Base-by-base conservation (phyloP, 805 yeast genomes). In the Saccharomycopsis fodiens region DNA sequence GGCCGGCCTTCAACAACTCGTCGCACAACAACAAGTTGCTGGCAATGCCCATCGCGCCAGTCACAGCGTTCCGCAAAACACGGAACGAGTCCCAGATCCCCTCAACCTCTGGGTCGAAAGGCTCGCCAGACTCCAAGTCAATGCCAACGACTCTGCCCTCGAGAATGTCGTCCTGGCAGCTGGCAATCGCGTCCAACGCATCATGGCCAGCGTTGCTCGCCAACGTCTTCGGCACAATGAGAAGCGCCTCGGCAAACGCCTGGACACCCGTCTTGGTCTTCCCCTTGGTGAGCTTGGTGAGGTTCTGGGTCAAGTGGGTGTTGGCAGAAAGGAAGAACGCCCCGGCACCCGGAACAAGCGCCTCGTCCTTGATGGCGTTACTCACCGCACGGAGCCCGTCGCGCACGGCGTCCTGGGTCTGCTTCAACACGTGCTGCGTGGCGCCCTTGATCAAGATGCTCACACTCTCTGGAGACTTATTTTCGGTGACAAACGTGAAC, bases 51-150 rank as follows among this genome's bases (percentile, higher is more conserved):
- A 94, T 83, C 32, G 97, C 96, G 39, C 95, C 81, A 42, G 88
- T 79, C 44, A 93, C 71, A 7, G 96, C 95, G 62, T 93, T 93
- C 68, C 98, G 79, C 50, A 93, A 69, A 34, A 93, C 98, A 54
- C 98, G 73, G 69, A 77, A 93, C 21, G 95, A 85, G 66, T 93
- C 99, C 95, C 96, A 93, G 48, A 93, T 78, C 51, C 98, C 98
- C 60, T 86, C 96, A 44, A 85, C 74, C 5, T 86, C 74, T 41
- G 98, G 97, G 60, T 91, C 97, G 76, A 91, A 81, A 41, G 97
- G 93, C 61, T 89, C 96, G 34, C 99, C 99, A 8, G 91, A 74
- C 50, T 76, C 78, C 54, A 93, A 73, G 62, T 93, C 96, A 45
- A 93, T 80, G 47, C 98, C 99, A 37, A 89, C 95, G 27, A 78